Evolutionary conservation across 2,329 filamentous ascomycete species (phyloP).

Genomic region (Cordyceps fumosorosea): DNA sequence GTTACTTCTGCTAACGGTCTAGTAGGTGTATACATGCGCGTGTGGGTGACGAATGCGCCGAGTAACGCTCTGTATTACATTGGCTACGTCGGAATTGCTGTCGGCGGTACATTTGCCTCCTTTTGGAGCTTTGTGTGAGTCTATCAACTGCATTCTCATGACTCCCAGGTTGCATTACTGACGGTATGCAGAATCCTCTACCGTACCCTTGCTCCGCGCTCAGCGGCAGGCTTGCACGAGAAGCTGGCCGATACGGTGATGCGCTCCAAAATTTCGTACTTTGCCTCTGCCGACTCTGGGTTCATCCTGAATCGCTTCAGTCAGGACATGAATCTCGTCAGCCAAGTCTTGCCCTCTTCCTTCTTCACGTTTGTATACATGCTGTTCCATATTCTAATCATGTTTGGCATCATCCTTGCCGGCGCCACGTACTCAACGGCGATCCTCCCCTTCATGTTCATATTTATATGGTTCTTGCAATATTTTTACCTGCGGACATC

Average conservation of each 20-base stretch:
- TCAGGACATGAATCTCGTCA: constrained; percentile 22
- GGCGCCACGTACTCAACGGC: constrained; percentile 15
- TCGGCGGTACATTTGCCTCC: neutral
- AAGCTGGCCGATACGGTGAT: neutral
- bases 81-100: neutral
- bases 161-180: no score
- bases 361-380: constrained; percentile 11
- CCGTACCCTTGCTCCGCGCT: neutral
- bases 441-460: constrained; percentile 19
- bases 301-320: constrained; percentile 17
- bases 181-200: neutral
- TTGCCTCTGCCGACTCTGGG: neutral
- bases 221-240: neutral
- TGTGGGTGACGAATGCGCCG: constrained; percentile 3
- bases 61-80: neutral
- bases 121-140: neutral
- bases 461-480: constrained; percentile 23
- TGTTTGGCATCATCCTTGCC: constrained; percentile 16
- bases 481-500: constrained; percentile 30
- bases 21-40: neutral
- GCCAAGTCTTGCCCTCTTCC: constrained; percentile 18
- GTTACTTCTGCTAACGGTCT: neutral
- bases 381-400: constrained; percentile 14
- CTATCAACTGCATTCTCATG: no score
- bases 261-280: constrained; percentile 3